Conservation (phyloP, 495 filamentous ascomycete species). For the Penicillium coprophilum region DNA sequence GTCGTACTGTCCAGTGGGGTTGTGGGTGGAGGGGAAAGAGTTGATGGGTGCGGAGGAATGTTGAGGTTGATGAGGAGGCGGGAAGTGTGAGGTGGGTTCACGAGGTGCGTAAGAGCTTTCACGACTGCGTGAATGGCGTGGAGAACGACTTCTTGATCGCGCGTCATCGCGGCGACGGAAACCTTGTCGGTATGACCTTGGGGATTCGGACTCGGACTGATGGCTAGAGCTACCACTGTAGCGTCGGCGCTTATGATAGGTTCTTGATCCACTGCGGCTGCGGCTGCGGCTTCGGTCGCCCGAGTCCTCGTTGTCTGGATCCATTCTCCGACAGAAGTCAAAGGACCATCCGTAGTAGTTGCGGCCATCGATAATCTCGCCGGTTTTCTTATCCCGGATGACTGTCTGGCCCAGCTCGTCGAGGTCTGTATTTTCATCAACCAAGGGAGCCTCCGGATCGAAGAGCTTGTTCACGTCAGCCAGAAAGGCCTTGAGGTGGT, state of each 20-base stretch:
- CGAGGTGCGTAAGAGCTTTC: conserved; percentile 53
- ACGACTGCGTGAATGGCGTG: conserved; percentile 29
- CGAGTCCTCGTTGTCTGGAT: conserved; percentile 52
- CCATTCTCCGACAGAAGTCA: conserved; percentile 67
- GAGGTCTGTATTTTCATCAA: conserved; percentile 53
- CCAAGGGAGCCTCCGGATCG: conserved; percentile 37
- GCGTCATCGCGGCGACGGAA: conserved; percentile 28
- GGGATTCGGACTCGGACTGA: conserved; percentile 28
- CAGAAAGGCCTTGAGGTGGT: conserved; percentile 67
- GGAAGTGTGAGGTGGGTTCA: conserved; percentile 29
- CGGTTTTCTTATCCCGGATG: conserved; percentile 57
- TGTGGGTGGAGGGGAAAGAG: conserved; percentile 24
- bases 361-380: conserved; percentile 60
- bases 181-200: conserved; percentile 22
- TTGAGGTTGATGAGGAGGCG: conserved; percentile 31
- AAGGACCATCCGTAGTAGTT: conserved; percentile 88
- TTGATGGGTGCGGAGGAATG: conserved; percentile 25
- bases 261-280: conserved; percentile 39
- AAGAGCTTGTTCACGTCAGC: conserved; percentile 67
- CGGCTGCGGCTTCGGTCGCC: conserved; percentile 25
- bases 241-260: conserved; percentile 41
- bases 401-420: conserved; percentile 73
- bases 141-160: conserved; percentile 27
- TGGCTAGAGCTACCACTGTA: conserved; percentile 51
- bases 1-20: conserved; percentile 27